Evolutionary conservation across 2,329 filamentous ascomycete species (phyloP).

Genomic region (Botrytis squamosa): DNA sequence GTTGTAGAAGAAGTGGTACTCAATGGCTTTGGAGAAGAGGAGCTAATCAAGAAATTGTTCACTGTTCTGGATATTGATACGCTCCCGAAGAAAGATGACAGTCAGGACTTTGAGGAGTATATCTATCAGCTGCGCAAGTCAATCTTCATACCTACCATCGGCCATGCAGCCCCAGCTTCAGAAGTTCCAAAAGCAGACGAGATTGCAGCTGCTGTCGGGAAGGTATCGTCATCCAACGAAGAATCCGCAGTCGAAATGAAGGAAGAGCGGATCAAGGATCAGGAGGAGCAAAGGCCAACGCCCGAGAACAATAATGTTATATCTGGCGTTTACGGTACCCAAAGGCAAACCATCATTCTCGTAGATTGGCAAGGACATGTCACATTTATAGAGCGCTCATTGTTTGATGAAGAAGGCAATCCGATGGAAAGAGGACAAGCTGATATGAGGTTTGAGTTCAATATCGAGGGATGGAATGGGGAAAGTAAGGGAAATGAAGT

Average conservation of each 20-base stretch:
- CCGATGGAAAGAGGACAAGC: constrained; percentile 53
- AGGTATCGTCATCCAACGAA: constrained; percentile 27
- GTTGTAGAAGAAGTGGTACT: constrained; percentile 46
- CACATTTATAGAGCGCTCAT: constrained; percentile 56
- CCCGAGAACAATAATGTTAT: constrained; percentile 46
- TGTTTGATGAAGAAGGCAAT: constrained; percentile 60
- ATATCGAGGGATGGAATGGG: constrained; percentile 49
- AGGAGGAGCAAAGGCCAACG: constrained; percentile 41
- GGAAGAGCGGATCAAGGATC: constrained; percentile 26
- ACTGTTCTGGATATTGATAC: constrained; percentile 56
- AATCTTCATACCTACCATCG: constrained; percentile 61
- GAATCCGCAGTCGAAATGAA: constrained; percentile 40
- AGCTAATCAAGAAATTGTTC: constrained; percentile 53
- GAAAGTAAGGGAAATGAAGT: constrained; percentile 34
- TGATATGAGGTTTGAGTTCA: constrained; percentile 56
- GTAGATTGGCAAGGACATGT: constrained; percentile 64
- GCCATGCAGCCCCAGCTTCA: constrained; percentile 39
- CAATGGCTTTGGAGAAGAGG: constrained; percentile 44
- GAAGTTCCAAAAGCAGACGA: constrained; percentile 45
- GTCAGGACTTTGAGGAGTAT: constrained; percentile 51
- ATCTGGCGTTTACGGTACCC: constrained; percentile 62
- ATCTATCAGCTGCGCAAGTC: constrained; percentile 55
- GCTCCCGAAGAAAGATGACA: constrained; percentile 43
- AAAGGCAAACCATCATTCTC: constrained; percentile 61
- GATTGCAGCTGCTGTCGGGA: constrained; percentile 36